phyloP scores from a whole-genome alignment of 2,329 filamentous ascomycete genomes.

The Thielaviopsis populi region DNA sequence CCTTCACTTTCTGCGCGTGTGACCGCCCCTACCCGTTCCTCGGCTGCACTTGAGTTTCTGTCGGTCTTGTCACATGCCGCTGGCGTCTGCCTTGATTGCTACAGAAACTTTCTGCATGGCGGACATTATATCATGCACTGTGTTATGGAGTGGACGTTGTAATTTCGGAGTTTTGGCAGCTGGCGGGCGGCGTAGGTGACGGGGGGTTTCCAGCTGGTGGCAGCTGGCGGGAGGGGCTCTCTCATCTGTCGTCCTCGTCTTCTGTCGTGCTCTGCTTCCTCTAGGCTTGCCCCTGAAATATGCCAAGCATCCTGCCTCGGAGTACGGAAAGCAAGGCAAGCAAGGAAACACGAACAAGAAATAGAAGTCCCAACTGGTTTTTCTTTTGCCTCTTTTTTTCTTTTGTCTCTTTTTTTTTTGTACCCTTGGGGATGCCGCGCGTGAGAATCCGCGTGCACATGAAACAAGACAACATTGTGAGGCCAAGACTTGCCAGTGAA shows the following conservation, averaged over 20 bases:
- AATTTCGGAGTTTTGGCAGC: background rate
- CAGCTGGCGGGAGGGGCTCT: background rate
- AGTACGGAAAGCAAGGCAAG: background rate
- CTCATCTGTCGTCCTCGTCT: no score
- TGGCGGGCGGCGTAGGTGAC: background rate
- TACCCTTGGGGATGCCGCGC: no score
- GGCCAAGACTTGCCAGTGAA: no score
- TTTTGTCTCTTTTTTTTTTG: background rate
- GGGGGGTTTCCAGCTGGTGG: background rate
- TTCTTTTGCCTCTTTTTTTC: background rate
- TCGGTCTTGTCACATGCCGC: no score
- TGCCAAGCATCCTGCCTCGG: conserved; percentile 1
- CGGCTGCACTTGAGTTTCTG: background rate
- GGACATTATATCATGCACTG: background rate
- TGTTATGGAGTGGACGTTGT: background rate
- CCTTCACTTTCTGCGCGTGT: no score
- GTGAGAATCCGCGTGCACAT: background rate
- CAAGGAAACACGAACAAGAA: background rate
- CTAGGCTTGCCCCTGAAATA: background rate
- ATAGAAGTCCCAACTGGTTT: background rate
- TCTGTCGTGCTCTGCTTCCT: background rate
- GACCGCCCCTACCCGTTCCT: background rate
- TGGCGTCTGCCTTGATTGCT: no score
- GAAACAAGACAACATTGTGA: no score
- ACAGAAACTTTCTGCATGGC: background rate